Percentiles rank a stretch among this genome's conserved stretches.
phyloP scores from a whole-genome alignment of 352 stramenopile genomes.

The Saprolegnia parasitica region DNA sequence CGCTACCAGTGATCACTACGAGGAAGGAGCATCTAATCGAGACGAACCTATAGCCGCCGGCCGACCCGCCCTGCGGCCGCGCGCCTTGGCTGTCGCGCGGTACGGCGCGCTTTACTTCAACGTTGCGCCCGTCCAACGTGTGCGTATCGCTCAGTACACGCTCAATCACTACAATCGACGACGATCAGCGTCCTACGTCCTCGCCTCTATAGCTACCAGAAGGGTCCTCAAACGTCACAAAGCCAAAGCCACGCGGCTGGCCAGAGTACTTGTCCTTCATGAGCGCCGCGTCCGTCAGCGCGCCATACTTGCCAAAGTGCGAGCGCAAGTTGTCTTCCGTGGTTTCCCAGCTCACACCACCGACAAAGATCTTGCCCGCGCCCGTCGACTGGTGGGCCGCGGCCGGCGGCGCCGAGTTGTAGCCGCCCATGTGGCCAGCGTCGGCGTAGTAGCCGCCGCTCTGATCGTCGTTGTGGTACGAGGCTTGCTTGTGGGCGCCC shows the following conservation, averaged over 20 bases:
- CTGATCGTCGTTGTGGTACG: conserved; percentile 7
- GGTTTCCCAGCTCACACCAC: conserved; percentile 90
- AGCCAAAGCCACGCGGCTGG: conserved; percentile 88
- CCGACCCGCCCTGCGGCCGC: conserved; percentile 29
- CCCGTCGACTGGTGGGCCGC: neutral
- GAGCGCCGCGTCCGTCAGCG: conserved; percentile 79
- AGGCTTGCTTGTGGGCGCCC: conserved; percentile 4
- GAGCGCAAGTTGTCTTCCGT: conserved; percentile 86
- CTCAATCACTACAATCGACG: conserved; percentile 57
- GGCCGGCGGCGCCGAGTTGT: neutral
- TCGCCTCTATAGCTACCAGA: conserved; percentile 49
- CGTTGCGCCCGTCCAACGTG: conserved; percentile 83
- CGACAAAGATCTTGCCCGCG: conserved; percentile 87
- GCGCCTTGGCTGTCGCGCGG: conserved; percentile 71
- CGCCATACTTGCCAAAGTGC: conserved; percentile 87
- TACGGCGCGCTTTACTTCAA: conserved; percentile 91
- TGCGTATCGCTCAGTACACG: conserved; percentile 82
- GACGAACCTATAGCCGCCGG: conserved; percentile 29
- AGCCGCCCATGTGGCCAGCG: neutral
- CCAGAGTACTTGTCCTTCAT: conserved; percentile 94
- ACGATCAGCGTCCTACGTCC: conserved; percentile 2
- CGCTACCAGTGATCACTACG: conserved; percentile 6
- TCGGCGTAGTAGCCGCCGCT: conserved; percentile 7
- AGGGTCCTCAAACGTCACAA: conserved; percentile 89
- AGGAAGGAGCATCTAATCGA: conserved; percentile 7